Evolutionary conservation across 1,139 yeast genomes (phyloP).

Genomic region (Lodderomyces elongisporus): DNA sequence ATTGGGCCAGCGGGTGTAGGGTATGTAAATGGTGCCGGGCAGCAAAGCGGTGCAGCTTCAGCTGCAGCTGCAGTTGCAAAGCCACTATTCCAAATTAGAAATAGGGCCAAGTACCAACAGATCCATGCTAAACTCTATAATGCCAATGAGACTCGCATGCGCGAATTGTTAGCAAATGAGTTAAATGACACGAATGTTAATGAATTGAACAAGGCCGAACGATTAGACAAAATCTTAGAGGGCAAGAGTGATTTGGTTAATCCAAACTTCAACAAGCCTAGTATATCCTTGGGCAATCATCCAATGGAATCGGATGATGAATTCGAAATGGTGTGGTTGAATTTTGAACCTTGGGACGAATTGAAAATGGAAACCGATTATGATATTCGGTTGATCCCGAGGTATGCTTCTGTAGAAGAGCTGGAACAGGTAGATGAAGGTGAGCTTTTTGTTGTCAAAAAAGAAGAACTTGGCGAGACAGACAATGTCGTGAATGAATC

Average conservation of each 20-base stretch:
- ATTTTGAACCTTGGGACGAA: slow-evolving; percentile 52
- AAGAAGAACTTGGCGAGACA: too few relatives aligned
- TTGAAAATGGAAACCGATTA: slow-evolving; percentile 41
- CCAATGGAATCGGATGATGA: slow-evolving; percentile 36
- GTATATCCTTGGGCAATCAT: slow-evolving; percentile 35
- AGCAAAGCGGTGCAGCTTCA: slow-evolving; percentile 4
- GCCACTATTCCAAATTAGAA: slow-evolving; percentile 18
- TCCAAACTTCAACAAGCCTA: slow-evolving; percentile 29
- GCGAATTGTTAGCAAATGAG: slow-evolving; percentile 21
- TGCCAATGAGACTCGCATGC: slow-evolving; percentile 18
- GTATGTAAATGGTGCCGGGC: too few relatives aligned
- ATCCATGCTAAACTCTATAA: slow-evolving; percentile 23
- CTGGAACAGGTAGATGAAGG: slow-evolving; percentile 6
- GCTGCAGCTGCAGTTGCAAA: too few relatives aligned
- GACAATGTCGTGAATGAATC: too few relatives aligned
- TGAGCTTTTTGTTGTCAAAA: not conserved
- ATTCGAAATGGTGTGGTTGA: slow-evolving; percentile 42
- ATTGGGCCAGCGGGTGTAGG: not conserved
- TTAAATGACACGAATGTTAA: slow-evolving; percentile 26
- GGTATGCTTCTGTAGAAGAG: slow-evolving; percentile 5
- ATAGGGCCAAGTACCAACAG: slow-evolving; percentile 18
- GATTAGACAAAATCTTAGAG: slow-evolving; percentile 35
- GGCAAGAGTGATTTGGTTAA: slow-evolving; percentile 25
- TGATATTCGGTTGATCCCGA: slow-evolving; percentile 44
- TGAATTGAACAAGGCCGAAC: slow-evolving; percentile 34